Base-by-base conservation (phyloP, 2,329 filamentous ascomycete genomes). In the Hymenoscyphus salicellus region DNA sequence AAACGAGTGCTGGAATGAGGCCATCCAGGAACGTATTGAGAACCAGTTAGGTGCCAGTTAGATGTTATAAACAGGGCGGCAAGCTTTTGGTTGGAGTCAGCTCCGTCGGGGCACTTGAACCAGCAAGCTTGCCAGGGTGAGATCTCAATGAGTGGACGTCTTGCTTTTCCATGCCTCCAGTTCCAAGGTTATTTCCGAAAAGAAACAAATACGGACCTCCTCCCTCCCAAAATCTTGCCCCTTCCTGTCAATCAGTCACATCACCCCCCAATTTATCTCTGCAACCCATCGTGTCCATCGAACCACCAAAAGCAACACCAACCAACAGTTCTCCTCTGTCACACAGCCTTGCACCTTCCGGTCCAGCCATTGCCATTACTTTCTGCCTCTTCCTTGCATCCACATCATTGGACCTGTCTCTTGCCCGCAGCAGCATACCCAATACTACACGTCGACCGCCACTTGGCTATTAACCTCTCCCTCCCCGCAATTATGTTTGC, bases 401-500 rank as follows among this genome's bases (percentile, higher is more conserved):
- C 46, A 52, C 46, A 20, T 52, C 46, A 52, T 52, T 26, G 46
- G 46, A 23, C 20, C 20, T 52, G 46, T 52, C 10, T 26, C 20
- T 52, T 10, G 7, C 43, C n/a, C 10, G 4, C 43, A 10, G 43
- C 11, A 26, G 46, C 14, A 38, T 11, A 23, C n/a, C n/a, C n/a
- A n/a, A n/a, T n/a, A n/a, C n/a, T n/a, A 52, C 26, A 52, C 46
- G 20, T 26, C 46, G 43, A 20, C 20, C 46, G 46, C 20, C 46
- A 52, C 46, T 52, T 52, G 46, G 46, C 46, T 52, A 10, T 33
- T 56, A 33, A 8, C 28, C 23, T 56, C 55, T 14, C 28, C 28
- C 49, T 49, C 63, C 60, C 63, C 65, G 65, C 65, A 63, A 52
- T 52, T 23, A 74, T 73, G 70, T 63, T 66, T 61, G 66, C 65